phyloP scores from a whole-genome alignment of 805 yeast genomes.

The Saccharomycopsis schoenii region DNA sequence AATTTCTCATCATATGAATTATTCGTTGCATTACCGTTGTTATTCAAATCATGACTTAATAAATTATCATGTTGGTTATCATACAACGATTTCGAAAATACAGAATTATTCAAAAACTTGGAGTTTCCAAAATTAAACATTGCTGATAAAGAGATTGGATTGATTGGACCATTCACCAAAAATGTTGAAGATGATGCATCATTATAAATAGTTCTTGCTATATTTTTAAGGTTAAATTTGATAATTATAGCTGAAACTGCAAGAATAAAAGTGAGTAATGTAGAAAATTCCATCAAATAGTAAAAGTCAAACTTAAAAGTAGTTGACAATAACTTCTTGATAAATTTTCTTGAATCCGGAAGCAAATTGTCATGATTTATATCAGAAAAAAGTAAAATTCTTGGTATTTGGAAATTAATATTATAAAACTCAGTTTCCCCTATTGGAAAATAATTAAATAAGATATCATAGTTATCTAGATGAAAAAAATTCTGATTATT shows the following conservation, averaged over 20 bases:
- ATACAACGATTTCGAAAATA: not conserved
- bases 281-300: constrained; percentile 46
- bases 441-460: not conserved
- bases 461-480: not conserved
- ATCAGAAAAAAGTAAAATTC: not conserved
- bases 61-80: not conserved
- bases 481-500: not conserved
- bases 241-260: constrained; percentile 40
- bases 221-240: constrained; percentile 27
- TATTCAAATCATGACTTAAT: not conserved
- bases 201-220: constrained; percentile 5
- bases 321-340: not conserved
- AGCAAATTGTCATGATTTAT: not conserved
- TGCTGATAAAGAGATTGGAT: constrained; percentile 5
- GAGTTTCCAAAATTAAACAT: not conserved
- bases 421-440: not conserved
- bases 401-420: not conserved
- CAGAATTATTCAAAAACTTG: not conserved
- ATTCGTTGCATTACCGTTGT: not conserved
- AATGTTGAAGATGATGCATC: constrained; percentile 5
- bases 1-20: not conserved
- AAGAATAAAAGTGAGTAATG: constrained; percentile 40
- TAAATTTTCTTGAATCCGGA: not conserved
- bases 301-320: constrained; percentile 31
- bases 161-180: not conserved